A percentile compares a stretch with the other conserved stretches of the same genome.
phyloP scores from a whole-genome alignment of 1,139 yeast genomes.

The Pneumocystis murina region DNA sequence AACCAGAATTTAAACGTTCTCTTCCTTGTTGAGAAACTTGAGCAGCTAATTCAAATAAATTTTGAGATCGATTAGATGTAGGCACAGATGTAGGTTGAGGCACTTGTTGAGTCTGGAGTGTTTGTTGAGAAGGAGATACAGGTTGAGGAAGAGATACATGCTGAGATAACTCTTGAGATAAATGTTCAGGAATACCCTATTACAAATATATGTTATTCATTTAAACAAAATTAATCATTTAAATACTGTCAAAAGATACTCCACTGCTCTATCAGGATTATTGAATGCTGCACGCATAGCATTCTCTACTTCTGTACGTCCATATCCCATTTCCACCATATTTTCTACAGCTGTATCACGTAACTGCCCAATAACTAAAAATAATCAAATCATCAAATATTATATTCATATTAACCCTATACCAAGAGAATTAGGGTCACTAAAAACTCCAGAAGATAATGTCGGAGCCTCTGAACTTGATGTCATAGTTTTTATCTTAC shows the following conservation, averaged over 20 bases:
- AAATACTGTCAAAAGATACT: constrained; percentile 77
- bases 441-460: constrained; percentile 19
- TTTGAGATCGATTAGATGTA: constrained; percentile 25
- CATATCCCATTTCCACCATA: constrained; percentile 94
- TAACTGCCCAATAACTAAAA: constrained; percentile 42
- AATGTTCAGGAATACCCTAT: constrained; percentile 5
- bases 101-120: not conserved
- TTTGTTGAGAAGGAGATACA: not conserved
- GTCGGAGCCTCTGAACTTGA: constrained; percentile 18
- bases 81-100: constrained; percentile 16
- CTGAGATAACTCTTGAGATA: not conserved
- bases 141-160: not conserved
- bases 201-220: not conserved
- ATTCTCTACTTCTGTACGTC: constrained; percentile 68
- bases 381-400: constrained; percentile 25
- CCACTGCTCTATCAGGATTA: constrained; percentile 97
- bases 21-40: constrained; percentile 33
- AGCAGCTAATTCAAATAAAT: constrained; percentile 57
- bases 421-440: constrained; percentile 22
- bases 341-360: constrained; percentile 58
- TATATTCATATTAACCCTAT: constrained; percentile 19
- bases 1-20: constrained; percentile 16
- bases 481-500: constrained; percentile 14
- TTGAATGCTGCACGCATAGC: constrained; percentile 93
- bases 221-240: constrained; percentile 21